Percentiles rank a stretch among this genome's conserved stretches.
phyloP scores from a whole-genome alignment of 192 early-diverging fungal genomes.

The Coemansia sp. region DNA sequence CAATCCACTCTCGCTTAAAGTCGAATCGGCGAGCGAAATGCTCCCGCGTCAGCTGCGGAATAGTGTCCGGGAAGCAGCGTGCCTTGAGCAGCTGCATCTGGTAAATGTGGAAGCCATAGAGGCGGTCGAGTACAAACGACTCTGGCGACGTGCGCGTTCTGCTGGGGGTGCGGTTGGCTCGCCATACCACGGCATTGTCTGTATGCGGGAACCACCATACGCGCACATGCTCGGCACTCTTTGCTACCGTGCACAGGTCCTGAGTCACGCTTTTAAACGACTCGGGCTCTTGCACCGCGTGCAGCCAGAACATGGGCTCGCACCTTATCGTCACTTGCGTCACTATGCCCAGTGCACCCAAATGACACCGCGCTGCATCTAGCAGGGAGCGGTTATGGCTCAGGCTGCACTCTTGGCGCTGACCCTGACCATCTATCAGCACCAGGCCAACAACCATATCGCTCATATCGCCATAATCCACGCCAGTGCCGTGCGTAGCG shows the following conservation, averaged over 20 bases:
- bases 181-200: conserved; percentile 66
- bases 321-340: conserved; percentile 64
- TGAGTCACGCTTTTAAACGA: conserved; percentile 57
- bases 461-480: conserved; percentile 59
- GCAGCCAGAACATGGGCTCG: conserved; percentile 64
- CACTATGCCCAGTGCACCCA: conserved; percentile 70
- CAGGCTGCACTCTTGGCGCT: conserved; percentile 54
- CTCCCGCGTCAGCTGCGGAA: conserved; percentile 32
- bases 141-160: conserved; percentile 11
- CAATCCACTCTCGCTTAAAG: conserved; percentile 53
- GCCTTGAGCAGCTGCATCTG: conserved; percentile 59
- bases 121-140: conserved; percentile 24
- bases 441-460: conserved; percentile 58
- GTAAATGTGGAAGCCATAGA: conserved; percentile 45
- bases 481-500: conserved; percentile 71
- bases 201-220: conserved; percentile 80
- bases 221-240: conserved; percentile 71
- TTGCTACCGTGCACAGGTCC: conserved; percentile 51
- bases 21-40: conserved; percentile 59
- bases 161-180: conserved; percentile 59
- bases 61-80: conserved; percentile 15
- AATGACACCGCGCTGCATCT: conserved; percentile 63
- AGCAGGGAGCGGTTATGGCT: conserved; percentile 55
- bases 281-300: conserved; percentile 63
- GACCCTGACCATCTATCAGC: conserved; percentile 59